phyloP scores from a whole-genome alignment of 176 grass and related monocot species.

The Phragmites australis region DNA sequence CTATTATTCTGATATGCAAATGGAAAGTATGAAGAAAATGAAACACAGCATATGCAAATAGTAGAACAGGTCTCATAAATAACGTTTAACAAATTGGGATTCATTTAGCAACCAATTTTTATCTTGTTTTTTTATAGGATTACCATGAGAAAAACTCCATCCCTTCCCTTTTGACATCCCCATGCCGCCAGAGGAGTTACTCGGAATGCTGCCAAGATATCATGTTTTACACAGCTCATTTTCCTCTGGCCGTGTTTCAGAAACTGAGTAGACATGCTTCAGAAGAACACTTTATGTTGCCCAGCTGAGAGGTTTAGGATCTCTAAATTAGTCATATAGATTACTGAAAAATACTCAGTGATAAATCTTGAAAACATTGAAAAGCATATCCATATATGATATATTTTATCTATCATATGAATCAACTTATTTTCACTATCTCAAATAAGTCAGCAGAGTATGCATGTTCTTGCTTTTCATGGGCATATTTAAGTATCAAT shows the following conservation, averaged over 20 bases:
- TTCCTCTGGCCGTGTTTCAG: neutral
- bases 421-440: neutral
- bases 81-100: too few relatives aligned
- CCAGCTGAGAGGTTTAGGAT: neutral
- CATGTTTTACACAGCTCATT: neutral
- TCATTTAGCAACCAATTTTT: too few relatives aligned
- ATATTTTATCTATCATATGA: neutral
- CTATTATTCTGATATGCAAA: neutral
- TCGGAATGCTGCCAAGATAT: too few relatives aligned
- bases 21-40: too few relatives aligned
- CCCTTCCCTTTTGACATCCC: too few relatives aligned
- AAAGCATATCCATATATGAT: too few relatives aligned
- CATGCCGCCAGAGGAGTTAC: too few relatives aligned
- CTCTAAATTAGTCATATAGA: conserved; percentile 2
- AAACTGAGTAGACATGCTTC: conserved; percentile 2
- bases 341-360: neutral
- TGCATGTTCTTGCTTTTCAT: neutral
- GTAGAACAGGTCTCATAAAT: too few relatives aligned
- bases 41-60: too few relatives aligned
- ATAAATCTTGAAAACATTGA: neutral
- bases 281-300: too few relatives aligned
- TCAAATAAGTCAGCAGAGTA: conserved; percentile 7
- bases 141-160: too few relatives aligned
- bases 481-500: neutral
- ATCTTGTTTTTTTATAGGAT: too few relatives aligned